Conservation (phyloP, 2,329 filamentous ascomycete species). For the Tolypocladium nubicola region DNA sequence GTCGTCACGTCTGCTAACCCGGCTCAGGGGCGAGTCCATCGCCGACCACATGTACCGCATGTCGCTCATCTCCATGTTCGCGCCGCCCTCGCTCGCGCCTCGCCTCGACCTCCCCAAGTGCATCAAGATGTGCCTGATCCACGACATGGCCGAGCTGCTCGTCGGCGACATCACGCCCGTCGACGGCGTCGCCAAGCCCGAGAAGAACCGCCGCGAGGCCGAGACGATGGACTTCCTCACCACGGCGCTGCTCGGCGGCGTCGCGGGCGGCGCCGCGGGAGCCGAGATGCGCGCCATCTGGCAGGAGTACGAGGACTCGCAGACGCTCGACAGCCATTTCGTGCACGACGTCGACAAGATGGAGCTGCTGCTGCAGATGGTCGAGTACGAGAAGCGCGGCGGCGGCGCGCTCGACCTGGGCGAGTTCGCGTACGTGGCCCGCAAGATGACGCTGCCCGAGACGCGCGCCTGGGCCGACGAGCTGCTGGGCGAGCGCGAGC, state of each 20-base stretch:
- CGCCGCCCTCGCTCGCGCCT: constrained; percentile 60
- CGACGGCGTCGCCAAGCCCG: constrained; percentile 71
- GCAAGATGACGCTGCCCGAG: constrained; percentile 63
- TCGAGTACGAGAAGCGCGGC: constrained; percentile 79
- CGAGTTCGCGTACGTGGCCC: constrained; percentile 77
- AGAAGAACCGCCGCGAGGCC: constrained; percentile 81
- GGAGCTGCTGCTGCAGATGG: constrained; percentile 87
- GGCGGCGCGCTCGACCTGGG: constrained; percentile 61
- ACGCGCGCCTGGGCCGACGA: constrained; percentile 70
- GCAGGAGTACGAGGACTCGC: constrained; percentile 88
- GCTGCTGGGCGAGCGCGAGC: constrained; percentile 64
- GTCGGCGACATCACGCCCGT: constrained; percentile 96
- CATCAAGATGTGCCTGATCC: constrained; percentile 89
- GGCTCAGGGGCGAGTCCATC: constrained; percentile 69
- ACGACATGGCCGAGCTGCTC: constrained; percentile 94
- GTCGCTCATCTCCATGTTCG: constrained; percentile 91
- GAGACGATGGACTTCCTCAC: constrained; percentile 90
- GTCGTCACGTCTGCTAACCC: neutral
- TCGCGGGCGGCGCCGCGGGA: constrained; percentile 60
- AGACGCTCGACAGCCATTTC: constrained; percentile 75
- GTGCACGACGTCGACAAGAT: constrained; percentile 98
- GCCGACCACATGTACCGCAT: constrained; percentile 99
- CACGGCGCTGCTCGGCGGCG: constrained; percentile 57
- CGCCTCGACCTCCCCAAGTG: constrained; percentile 71
- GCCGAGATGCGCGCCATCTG: constrained; percentile 68